Evolutionary conservation across 441 rosid genomes (phyloP), one percentile per base, ranked within the genome.

Genomic region (Syzygium malaccense): DNA sequence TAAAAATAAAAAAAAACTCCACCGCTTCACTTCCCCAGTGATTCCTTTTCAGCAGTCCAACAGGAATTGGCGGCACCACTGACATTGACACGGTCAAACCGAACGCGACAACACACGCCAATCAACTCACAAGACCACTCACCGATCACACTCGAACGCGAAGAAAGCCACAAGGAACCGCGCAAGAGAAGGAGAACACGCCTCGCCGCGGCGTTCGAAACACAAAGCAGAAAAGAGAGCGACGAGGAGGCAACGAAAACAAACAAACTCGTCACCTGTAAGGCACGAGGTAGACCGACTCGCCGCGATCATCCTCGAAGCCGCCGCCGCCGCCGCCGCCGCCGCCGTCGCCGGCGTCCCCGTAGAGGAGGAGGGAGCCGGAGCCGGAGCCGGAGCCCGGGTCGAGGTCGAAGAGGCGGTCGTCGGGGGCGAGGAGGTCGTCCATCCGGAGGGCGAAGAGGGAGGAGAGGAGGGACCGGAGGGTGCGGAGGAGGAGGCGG

Each of bases 371-470:
- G 68, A 51, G 51, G 55, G 94, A 87, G 62, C 87, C 94, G 37
- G 90, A 71, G 91, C 90, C 91, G 78, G 89, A 86, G 89, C 75
- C 80, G 56, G 94, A 85, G 80, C 57, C 89, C 48, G 45, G 55
- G 60, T 86, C 93, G 28, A 87, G 75, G 91, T 91, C 91, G 83
- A 89, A 88, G 89, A 78, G 91, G 86, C 78, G 66, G 88, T 85
- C 90, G 66, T 89, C 91, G 90, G 88, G 57, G 88, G 91, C 88
- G 78, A 88, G 80, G 55, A 88, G 89, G 57, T 92, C 92, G 91
- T 90, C 94, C 95, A 93, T 92, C 54, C 89, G 83, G 26, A 86
- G 54, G 37, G 88, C 55, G 88, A 87, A 79, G 55, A 92, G 66
- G 80, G 84, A 71, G 62, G 87, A 2, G 88, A 93, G 91, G 91